Conservation (phyloP, 2,329 filamentous ascomycete genomes). For the Paecilomyces sp. region DNA sequence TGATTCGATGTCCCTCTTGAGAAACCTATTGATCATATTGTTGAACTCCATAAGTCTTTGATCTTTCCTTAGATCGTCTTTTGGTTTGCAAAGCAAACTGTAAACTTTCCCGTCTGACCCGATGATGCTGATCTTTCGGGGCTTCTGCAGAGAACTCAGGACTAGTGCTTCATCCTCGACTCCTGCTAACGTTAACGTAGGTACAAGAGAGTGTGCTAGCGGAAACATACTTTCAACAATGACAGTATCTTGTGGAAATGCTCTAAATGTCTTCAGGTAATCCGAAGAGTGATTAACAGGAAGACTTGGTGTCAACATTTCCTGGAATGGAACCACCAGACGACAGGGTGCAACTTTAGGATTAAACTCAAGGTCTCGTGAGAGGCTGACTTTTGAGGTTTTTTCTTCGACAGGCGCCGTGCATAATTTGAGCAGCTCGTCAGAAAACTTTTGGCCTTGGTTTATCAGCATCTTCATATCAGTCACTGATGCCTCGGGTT, state of each 20-base stretch:
- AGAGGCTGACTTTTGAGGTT: conserved; percentile 66
- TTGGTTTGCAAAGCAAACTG: conserved; percentile 90
- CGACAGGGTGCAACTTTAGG: conserved; percentile 73
- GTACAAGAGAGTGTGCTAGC: neutral
- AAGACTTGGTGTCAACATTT: conserved; percentile 72
- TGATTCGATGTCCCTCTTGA: conserved; percentile 86
- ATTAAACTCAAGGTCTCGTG: conserved; percentile 73
- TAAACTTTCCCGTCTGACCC: conserved; percentile 86
- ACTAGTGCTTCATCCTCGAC: conserved; percentile 88
- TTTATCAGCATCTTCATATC: conserved; percentile 67
- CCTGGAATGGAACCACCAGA: conserved; percentile 83
- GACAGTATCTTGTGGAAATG: conserved; percentile 79
- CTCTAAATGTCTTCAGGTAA: conserved; percentile 64
- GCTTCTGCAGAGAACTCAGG: conserved; percentile 83
- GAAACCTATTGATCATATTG: conserved; percentile 88
- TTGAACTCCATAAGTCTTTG: conserved; percentile 99
- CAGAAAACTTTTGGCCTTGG: conserved; percentile 74
- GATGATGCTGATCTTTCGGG: conserved; percentile 77
- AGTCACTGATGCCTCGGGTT: conserved; percentile 28
- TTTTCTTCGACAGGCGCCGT: conserved; percentile 69
- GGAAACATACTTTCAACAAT: conserved; percentile 55
- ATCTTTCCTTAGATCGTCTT: conserved; percentile 94
- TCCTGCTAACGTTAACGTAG: conserved; percentile 20
- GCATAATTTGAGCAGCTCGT: conserved; percentile 73
- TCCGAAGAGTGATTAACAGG: conserved; percentile 64